phyloP scores from a whole-genome alignment of 2,329 filamentous ascomycete species.

The Byssoonygena ceratinophila region DNA sequence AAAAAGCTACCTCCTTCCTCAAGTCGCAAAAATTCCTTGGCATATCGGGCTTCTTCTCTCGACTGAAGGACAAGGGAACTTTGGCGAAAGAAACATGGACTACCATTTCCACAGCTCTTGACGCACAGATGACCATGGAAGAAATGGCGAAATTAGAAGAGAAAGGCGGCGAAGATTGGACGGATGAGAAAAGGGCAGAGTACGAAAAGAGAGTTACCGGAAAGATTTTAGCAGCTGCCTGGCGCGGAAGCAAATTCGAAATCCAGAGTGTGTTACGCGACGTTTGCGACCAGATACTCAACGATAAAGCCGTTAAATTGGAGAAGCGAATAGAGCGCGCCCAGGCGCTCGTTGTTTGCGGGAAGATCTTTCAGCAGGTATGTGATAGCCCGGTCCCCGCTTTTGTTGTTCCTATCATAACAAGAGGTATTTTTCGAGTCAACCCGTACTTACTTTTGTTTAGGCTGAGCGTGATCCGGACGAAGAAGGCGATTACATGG shows the following conservation, averaged over 20 bases:
- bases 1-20: constrained; percentile 75
- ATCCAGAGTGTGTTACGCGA: constrained; percentile 92
- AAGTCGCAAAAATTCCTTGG: constrained; percentile 96
- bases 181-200: constrained; percentile 90
- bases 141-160: constrained; percentile 97
- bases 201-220: constrained; percentile 93
- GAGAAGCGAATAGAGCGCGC: constrained; percentile 84
- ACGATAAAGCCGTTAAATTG: constrained; percentile 65
- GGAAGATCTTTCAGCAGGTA: constrained; percentile 83
- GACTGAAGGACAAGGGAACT: constrained; percentile 91
- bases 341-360: constrained; percentile 76
- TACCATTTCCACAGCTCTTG: constrained; percentile 90
- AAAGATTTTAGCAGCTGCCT: constrained; percentile 94
- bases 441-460: constrained; percentile 13
- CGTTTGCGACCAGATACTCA: constrained; percentile 80
- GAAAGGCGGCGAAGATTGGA: constrained; percentile 93
- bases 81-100: constrained; percentile 98
- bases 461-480: constrained; percentile 82
- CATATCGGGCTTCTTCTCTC: constrained; percentile 86
- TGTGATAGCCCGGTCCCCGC: constrained; percentile 19
- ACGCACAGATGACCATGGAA: constrained; percentile 96
- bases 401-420: neutral
- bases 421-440: no score
- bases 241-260: constrained; percentile 94
- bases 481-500: constrained; percentile 97